These are phyloP conservation scores for Chimonanthus salicifolius DNA, from an alignment of 164 flowering plant genomes.

Conservation along the genomic window DNA sequence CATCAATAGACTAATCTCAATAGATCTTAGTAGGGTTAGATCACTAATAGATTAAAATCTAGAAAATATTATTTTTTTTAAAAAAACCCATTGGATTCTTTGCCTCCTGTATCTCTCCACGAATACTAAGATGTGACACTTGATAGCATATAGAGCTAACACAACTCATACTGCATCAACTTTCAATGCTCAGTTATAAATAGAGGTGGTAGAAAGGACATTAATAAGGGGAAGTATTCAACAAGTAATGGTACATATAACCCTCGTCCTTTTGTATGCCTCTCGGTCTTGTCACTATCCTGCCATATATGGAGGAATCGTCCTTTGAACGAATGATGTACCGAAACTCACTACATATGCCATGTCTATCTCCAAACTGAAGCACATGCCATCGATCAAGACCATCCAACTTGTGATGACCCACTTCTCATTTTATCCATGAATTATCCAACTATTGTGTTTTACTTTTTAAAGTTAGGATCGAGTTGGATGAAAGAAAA, in stretches of 20 bases:
- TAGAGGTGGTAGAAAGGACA: background rate
- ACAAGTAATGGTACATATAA: background rate
- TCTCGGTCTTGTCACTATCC: background rate
- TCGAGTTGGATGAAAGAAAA: too few species aligned
- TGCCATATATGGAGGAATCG: background rate
- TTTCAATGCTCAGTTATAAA: background rate
- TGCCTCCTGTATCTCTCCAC: background rate
- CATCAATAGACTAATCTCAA: too few species aligned
- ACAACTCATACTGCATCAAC: background rate
- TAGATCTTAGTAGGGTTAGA: too few species aligned
- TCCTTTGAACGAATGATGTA: background rate
- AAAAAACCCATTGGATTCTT: background rate
- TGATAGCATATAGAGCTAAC: background rate
- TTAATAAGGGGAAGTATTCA: background rate
- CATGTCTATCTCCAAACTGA: background rate
- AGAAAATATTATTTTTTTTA: too few species aligned
- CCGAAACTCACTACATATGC: background rate
- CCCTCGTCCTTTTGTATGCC: background rate
- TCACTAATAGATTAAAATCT: too few species aligned
- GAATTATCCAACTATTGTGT: too few species aligned
- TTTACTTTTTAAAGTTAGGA: too few species aligned
- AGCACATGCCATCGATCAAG: background rate
- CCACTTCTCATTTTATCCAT: too few species aligned
- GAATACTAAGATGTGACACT: slow-evolving; percentile 5
- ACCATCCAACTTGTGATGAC: background rate